Conservation (phyloP, 2,329 filamentous ascomycete genomes). For the Chaetomium olivaceum region DNA sequence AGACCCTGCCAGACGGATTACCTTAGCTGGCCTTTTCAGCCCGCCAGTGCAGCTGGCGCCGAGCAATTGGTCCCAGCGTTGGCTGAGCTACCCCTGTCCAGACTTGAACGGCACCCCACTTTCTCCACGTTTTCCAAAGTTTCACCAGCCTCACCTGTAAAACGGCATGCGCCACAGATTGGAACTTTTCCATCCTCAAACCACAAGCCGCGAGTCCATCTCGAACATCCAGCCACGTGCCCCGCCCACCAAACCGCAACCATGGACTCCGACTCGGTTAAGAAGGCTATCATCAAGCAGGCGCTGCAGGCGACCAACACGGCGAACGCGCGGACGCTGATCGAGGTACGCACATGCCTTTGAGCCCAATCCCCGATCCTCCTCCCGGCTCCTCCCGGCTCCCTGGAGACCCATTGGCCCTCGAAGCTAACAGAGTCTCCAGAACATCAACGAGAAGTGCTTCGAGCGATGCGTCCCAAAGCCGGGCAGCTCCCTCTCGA, state of each 20-base stretch:
- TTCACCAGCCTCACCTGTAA: slow-evolving; percentile 17
- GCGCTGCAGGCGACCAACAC: slow-evolving; percentile 65
- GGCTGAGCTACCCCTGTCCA: slow-evolving; percentile 27
- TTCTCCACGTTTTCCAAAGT: slow-evolving; percentile 5
- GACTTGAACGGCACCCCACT: not conserved
- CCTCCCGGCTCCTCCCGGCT: no score
- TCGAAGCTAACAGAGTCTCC: not conserved
- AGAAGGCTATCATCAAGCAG: slow-evolving; percentile 65
- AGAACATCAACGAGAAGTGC: slow-evolving; percentile 82
- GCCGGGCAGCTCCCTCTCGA: slow-evolving; percentile 66
- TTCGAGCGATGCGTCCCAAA: slow-evolving; percentile 76
- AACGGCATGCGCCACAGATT: slow-evolving; percentile 23
- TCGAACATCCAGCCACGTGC: not conserved
- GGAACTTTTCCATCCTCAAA: slow-evolving; percentile 19
- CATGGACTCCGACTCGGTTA: slow-evolving; percentile 61
- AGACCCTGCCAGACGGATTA: slow-evolving; percentile 15
- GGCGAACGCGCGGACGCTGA: slow-evolving; percentile 67
- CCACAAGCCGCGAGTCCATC: not conserved
- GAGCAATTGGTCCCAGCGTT: slow-evolving; percentile 14
- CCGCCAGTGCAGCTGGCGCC: not conserved
- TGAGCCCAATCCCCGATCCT: no score
- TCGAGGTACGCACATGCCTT: slow-evolving; percentile 57
- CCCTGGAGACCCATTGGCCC: not conserved
- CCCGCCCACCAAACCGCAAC: slow-evolving; percentile 30
- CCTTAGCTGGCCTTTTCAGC: slow-evolving; percentile 30